Conservation (phyloP, 2,329 filamentous ascomycete genomes). For the Pseudocercospora crystallina region DNA sequence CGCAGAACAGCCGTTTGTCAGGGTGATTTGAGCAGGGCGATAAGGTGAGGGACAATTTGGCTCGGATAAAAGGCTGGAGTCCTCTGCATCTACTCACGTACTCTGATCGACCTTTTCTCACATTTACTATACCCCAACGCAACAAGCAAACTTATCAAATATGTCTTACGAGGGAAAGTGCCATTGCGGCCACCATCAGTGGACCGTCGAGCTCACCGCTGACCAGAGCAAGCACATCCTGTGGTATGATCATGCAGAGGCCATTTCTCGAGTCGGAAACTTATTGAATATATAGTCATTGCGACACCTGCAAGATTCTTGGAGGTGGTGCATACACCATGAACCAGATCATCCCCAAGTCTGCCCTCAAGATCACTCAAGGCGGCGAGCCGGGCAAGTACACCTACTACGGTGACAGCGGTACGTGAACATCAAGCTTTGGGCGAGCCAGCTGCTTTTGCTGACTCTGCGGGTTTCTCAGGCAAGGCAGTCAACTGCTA, state of each 20-base stretch:
- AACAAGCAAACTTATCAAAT: conserved; percentile 7
- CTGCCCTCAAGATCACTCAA: conserved; percentile 53
- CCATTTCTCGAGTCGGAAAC: too few relatives aligned
- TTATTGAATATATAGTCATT: conserved; percentile 45
- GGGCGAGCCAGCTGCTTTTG: too few relatives aligned
- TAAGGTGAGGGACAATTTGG: conserved; percentile 10
- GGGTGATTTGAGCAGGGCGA: conserved; percentile 7
- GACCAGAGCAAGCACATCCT: conserved; percentile 48
- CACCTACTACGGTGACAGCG: conserved; percentile 56
- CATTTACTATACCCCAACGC: too few relatives aligned
- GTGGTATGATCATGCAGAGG: conserved; percentile 30
- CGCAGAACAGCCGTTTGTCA: background rate
- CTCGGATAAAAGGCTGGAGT: background rate
- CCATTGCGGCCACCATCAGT: conserved; percentile 57
- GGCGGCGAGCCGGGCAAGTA: conserved; percentile 51
- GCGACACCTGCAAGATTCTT: conserved; percentile 57
- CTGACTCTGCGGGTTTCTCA: background rate
- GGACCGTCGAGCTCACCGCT: conserved; percentile 50
- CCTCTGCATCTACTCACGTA: too few relatives aligned
- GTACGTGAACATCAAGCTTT: conserved; percentile 32
- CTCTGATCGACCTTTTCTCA: background rate
- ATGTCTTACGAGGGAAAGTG: conserved; percentile 52
- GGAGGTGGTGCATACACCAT: conserved; percentile 53
- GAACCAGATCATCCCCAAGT: conserved; percentile 55
- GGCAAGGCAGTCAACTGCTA: conserved; percentile 54